Base-by-base conservation (phyloP, 768 basidiomycete species). In the Stropharia rugosoannulata region DNA sequence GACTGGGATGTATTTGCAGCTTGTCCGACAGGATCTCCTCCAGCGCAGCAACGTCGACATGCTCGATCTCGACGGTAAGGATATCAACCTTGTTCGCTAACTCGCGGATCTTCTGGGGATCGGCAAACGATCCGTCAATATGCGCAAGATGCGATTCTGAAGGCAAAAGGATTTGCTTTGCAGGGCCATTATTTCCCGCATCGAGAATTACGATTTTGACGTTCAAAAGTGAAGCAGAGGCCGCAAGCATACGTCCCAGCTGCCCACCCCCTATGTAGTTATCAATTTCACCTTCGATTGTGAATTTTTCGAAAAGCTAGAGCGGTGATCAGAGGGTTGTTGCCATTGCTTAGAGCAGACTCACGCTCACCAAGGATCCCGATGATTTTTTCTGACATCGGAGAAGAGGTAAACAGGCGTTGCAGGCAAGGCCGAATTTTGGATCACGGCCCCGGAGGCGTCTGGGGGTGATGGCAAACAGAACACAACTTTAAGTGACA, bases 51-150 rank as follows among this genome's bases (percentile, higher is more conserved):
- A 81, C 91, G 59, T 96, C 84, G 58, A 99, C 93, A 64, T 99
- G 97, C 72, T 99, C 96, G 35, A 98, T 98, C 76, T 99, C 96
- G 49, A 96, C 86, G 0, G 96, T 98, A 47, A 98, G 75, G 35
- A 98, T 75, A 64, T 98, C 90, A 29, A 90, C 95, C 66, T 85
- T 85, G 11, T 69, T 58, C 0, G 95, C 93, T 37, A 99, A 82
- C 59, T 90, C 80, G 41, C 77, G 79, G 62, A 99, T 96, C 66
- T 89, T 87, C 11, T 71, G 73, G 0, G 89, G 80, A 66, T 95
- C 88, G 22, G 88, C 73, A 73, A 97, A 98, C 4, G 93, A 88
- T 45, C 96, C 96, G 63, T 98, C 90, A 63, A 95, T 74, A 65
- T 98, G 96, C 9, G 66, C 78, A 66, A 61, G 71, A 56, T 71